These are phyloP conservation scores for Backusella macrospora DNA, from an alignment of 192 early-diverging fungal genomes.

Conservation along the genomic window DNA sequence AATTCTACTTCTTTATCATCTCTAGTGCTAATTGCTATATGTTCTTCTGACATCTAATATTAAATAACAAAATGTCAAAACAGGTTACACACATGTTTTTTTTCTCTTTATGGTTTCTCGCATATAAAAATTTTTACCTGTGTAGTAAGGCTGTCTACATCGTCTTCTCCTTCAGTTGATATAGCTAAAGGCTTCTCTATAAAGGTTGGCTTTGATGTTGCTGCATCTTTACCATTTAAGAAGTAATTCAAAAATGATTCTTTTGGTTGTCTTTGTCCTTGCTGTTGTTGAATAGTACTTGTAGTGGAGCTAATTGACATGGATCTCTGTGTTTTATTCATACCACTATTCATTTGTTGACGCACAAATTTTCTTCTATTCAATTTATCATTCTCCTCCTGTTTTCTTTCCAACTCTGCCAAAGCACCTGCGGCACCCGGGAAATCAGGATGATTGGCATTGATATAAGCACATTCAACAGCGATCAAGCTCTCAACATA, in stretches of 20 bases:
- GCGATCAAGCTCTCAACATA: slow-evolving; percentile 77
- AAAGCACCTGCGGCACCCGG: slow-evolving; percentile 73
- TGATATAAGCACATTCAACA: slow-evolving; percentile 79
- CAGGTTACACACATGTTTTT: too few species aligned
- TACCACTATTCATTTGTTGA: slow-evolving; percentile 3
- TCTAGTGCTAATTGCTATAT: slow-evolving; percentile 41
- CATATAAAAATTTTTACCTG: not conserved
- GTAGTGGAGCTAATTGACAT: slow-evolving; percentile 27
- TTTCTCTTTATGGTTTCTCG: too few species aligned
- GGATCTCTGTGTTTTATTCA: not conserved
- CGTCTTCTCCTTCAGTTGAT: slow-evolving; percentile 44
- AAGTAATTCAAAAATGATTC: slow-evolving; percentile 57
- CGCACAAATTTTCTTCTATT: slow-evolving; percentile 15
- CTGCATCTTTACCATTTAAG: slow-evolving; percentile 39
- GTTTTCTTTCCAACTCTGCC: slow-evolving; percentile 58
- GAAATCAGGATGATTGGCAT: slow-evolving; percentile 83
- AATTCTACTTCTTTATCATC: slow-evolving; percentile 77
- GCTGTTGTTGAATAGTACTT: slow-evolving; percentile 20
- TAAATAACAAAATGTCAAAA: too few species aligned
- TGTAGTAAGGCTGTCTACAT: slow-evolving; percentile 35
- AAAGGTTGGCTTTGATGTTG: slow-evolving; percentile 31
- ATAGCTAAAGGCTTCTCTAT: slow-evolving; percentile 23
- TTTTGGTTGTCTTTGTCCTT: slow-evolving; percentile 26
- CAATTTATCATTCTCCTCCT: slow-evolving; percentile 6
- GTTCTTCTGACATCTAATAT: slow-evolving; percentile 4